Evolutionary conservation across 441 rosid genomes (phyloP), one percentile per base, ranked within the genome.

Genomic region (Biscutella laevigata): DNA sequence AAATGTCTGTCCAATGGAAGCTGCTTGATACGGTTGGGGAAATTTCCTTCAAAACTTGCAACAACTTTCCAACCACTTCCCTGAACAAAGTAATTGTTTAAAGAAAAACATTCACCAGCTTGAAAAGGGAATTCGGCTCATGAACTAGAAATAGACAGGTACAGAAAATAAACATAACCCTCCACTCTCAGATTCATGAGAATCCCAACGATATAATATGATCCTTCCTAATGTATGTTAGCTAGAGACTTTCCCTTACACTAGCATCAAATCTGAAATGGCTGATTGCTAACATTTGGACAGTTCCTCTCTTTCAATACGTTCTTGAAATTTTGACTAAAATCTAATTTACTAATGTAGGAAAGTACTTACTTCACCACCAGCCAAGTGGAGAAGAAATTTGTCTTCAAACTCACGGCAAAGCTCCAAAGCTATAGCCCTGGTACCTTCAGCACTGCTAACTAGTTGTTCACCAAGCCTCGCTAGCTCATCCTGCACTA

Each of bases 351-450:
- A 53, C n/a, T n/a, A n/a, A n/a, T n/a, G n/a, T n/a, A n/a, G n/a
- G n/a, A n/a, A 29, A 47, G 53, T 38, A 70, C 81, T 80, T 63
- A 83, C 91, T 73, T 83, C 91, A 57, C 87, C 87, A 52, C 79
- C 74, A 37, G 83, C 77, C 40, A 83, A 77, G 59, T 83, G 86
- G 55, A 59, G 82, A 57, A 83, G 81, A 78, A 83, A 83, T 62
- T 70, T 80, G 72, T 83, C 86, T 62, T 83, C 90, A 66, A 83
- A 83, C 64, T 83, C 86, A 40, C 84, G 91, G 51, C 91, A 83
- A 27, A 83, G 83, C 62, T 83, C 83, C 75, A 83, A 73, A 54
- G 83, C 91, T 32, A 83, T 45, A 39, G 84, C 81, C 61, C 84
- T 75, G 59, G 91, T 83, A 54, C 87, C 87, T 70, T 83, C 91